Percentiles rank a stretch among this genome's conserved stretches.
phyloP scores from a whole-genome alignment of 2,329 filamentous ascomycete species.

The Tetracladium maxilliforme region DNA sequence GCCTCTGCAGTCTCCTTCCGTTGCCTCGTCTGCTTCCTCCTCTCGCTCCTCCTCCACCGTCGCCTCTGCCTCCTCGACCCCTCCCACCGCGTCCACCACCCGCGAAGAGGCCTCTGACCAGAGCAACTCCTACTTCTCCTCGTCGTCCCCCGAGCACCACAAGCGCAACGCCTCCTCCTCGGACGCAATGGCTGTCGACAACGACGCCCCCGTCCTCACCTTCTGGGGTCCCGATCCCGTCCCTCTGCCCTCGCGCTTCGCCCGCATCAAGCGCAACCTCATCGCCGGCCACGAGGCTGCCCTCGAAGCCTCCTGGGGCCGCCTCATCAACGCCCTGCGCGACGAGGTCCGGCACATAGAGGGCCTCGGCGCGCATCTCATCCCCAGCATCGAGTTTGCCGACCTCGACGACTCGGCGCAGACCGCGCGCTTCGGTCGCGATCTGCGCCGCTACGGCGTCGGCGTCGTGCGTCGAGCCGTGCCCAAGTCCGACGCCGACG shows the following conservation, averaged over 20 bases:
- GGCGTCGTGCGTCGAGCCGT: slow-evolving; percentile 48
- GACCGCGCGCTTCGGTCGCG: slow-evolving; percentile 31
- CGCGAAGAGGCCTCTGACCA: too few species aligned
- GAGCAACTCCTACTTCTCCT: too few species aligned
- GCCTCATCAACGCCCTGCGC: slow-evolving; percentile 24
- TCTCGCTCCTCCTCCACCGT: too few species aligned
- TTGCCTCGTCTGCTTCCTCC: too few species aligned
- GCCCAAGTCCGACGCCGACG: slow-evolving; percentile 43
- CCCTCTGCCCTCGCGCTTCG: slow-evolving; percentile 35
- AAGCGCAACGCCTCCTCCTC: too few species aligned
- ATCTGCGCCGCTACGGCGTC: slow-evolving; percentile 9
- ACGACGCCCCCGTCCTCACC: slow-evolving; percentile 35
- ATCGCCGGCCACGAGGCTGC: slow-evolving; percentile 28
- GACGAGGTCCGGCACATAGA: slow-evolving; percentile 30
- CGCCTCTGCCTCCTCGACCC: too few species aligned
- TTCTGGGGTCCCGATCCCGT: slow-evolving; percentile 43
- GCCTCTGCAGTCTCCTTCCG: too few species aligned
- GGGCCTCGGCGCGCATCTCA: slow-evolving; percentile 23
- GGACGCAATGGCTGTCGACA: too few species aligned
- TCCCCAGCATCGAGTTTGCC: slow-evolving; percentile 34
- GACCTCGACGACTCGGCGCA: slow-evolving; percentile 20
- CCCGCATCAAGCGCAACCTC: slow-evolving; percentile 34
- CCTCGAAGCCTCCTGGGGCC: slow-evolving; percentile 29
- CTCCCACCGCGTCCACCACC: too few species aligned
- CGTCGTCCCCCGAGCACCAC: too few species aligned